Conservation (phyloP, 768 basidiomycete genomes). For the Pulveroboletus sp. region DNA sequence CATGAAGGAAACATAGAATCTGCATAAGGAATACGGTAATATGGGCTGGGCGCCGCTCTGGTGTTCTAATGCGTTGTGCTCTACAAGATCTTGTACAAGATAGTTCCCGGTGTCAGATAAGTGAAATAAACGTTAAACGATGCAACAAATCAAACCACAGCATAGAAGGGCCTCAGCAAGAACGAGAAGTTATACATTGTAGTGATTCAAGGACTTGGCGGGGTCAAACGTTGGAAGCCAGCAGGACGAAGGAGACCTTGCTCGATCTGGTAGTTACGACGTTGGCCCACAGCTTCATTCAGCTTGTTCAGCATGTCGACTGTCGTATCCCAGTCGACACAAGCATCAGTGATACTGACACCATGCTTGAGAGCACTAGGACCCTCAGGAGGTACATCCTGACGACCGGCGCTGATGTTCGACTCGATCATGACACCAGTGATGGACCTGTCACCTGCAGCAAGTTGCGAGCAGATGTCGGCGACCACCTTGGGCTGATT, state of each 20-base stretch:
- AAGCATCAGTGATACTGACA: conserved; percentile 89
- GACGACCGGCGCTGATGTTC: conserved; percentile 85
- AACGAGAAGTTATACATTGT: not conserved
- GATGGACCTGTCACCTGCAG: conserved; percentile 62
- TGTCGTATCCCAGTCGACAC: conserved; percentile 82
- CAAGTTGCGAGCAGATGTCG: conserved; percentile 70
- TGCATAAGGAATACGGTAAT: not conserved
- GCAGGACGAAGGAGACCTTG: conserved; percentile 25
- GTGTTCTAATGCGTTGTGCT: not conserved
- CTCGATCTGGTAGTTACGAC: conserved; percentile 24
- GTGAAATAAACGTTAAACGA: conserved; percentile 5
- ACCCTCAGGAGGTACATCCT: conserved; percentile 79
- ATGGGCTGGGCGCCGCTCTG: no score
- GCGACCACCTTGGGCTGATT: conserved; percentile 84
- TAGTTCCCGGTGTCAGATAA: not conserved
- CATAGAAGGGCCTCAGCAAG: not conserved
- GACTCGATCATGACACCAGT: conserved; percentile 98
- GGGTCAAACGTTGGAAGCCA: conserved; percentile 22
- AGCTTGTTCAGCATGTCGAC: conserved; percentile 69
- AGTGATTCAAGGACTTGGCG: conserved; percentile 12
- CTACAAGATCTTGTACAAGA: no score
- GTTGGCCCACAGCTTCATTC: conserved; percentile 42
- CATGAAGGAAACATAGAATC: not conserved
- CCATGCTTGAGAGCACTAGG: conserved; percentile 69
- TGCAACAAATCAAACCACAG: conserved; percentile 2